Conservation (phyloP, 495 filamentous ascomycete genomes). For the Alectoria sarmentosa region DNA sequence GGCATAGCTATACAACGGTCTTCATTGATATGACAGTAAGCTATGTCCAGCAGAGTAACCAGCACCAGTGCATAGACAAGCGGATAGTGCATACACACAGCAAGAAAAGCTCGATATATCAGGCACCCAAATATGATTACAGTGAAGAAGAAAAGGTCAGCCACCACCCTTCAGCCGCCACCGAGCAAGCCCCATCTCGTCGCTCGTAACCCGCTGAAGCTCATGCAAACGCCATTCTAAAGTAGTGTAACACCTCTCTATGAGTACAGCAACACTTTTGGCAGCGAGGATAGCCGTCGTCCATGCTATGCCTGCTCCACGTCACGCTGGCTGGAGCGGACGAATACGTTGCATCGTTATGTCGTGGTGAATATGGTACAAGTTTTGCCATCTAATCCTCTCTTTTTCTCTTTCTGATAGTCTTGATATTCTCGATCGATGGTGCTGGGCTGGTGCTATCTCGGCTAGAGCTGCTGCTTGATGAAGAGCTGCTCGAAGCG, state of each 20-base stretch:
- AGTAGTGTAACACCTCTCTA: conserved; percentile 2
- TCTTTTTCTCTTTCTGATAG: conserved; percentile 75
- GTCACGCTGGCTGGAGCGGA: conserved; percentile 13
- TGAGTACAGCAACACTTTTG: conserved; percentile 21
- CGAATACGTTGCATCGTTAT: conserved; percentile 23
- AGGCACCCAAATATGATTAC: conserved; percentile 9
- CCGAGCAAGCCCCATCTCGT: background rate
- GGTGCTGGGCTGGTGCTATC: conserved; percentile 40
- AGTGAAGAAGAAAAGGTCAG: background rate
- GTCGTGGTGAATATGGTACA: conserved; percentile 28
- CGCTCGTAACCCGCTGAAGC: conserved; percentile 3
- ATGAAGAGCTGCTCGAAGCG: conserved; percentile 44
- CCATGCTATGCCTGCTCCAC: conserved; percentile 8
- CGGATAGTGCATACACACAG: background rate
- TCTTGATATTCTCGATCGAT: conserved; percentile 41
- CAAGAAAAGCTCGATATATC: background rate
- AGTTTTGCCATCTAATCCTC: conserved; percentile 37
- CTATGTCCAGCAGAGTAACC: conserved; percentile 17
- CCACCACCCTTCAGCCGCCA: conserved; percentile 10
- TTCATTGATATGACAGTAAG: conserved; percentile 9
- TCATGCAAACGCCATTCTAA: conserved; percentile 18
- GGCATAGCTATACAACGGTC: background rate
- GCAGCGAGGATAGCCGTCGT: conserved; percentile 9
- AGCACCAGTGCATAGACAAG: conserved; percentile 11
- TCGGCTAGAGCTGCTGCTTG: conserved; percentile 42